Base-by-base conservation (phyloP, 2,329 filamentous ascomycete genomes). In the Microdochium trichocladiopsis region DNA sequence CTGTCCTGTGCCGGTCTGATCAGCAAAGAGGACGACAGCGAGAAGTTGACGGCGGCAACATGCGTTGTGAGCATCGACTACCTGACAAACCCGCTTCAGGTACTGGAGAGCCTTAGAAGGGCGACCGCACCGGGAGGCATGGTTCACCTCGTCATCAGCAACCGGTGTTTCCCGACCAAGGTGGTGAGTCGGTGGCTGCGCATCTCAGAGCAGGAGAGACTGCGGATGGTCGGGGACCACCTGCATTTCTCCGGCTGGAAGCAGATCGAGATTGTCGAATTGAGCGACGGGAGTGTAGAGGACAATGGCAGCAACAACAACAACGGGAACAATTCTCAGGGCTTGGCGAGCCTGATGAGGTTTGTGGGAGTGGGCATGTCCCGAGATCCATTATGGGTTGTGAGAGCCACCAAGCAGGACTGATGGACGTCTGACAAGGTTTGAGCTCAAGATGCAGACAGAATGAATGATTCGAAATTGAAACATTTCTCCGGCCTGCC, bases 151-250 rank as follows among this genome's bases (percentile, higher is more conserved):
- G 41, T 24, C 43, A 33, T 53, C 25, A 53, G 52, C 37, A 53
- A 53, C 31, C 36, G 52, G n/a, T 53, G 52, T 28, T 53, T 53
- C 24, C 52, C 49, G 25, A 53, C 52, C 9, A 53, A 53, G 21
- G 52, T 25, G 43, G 43, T 53, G n/a, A 48, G 37, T 2, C 24
- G 52, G 5, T 53, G 52, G 52, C 18, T 47, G 14, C 25, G 14
- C 41, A 33, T 53, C 25, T 18, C 28, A 4, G 52, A 53, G 33
- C 41, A 51, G 28, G 52, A 53, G 45, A 51, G 52, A 22, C 52
- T 53, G 25, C 43, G 25, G 43, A 53, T 53, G 52, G 52, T 53
- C 11, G 52, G 52, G 1, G 52, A 53, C 33, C 51, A 48, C 14
- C 24, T 53, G 45, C 45, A 53, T 22, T 53, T 53, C 33, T 49